A percentile compares a stretch with the other conserved stretches of the same genome.
Evolutionary conservation across 768 basidiomycete species (phyloP).

Genomic region (Boletus coccyginus): DNA sequence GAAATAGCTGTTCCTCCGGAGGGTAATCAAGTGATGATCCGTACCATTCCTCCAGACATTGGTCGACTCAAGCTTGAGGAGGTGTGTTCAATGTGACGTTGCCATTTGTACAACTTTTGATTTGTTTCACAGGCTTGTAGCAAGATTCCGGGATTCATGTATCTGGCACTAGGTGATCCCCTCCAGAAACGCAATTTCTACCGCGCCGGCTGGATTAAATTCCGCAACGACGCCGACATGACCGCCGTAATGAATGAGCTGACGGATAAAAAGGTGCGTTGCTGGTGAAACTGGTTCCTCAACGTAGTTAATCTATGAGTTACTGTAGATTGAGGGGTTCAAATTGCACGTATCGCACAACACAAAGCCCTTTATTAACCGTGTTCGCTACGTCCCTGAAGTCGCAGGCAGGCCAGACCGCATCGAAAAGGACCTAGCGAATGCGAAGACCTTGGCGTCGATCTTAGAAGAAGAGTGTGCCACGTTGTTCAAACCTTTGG

Average conservation of each 20-base stretch:
- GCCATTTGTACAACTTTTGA: constrained; percentile 2
- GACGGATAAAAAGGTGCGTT: constrained; percentile 76
- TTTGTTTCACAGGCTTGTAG: constrained; percentile 57
- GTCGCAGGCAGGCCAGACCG: constrained; percentile 78
- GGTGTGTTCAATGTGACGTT: constrained; percentile 41
- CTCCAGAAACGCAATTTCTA: constrained; percentile 91
- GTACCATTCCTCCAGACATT: constrained; percentile 92
- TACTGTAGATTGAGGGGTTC: constrained; percentile 84
- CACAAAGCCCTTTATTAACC: constrained; percentile 71
- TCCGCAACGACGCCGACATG: constrained; percentile 85
- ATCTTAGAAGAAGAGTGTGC: constrained; percentile 72
- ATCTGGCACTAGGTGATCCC: constrained; percentile 90
- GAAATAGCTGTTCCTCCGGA: constrained; percentile 70
- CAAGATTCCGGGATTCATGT: constrained; percentile 77
- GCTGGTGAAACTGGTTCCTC: background rate
- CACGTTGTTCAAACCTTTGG: constrained; percentile 42
- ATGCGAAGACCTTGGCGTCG: constrained; percentile 66
- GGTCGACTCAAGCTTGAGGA: constrained; percentile 88
- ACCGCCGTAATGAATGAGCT: constrained; percentile 64
- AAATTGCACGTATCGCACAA: constrained; percentile 88
- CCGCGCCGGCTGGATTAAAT: constrained; percentile 91
- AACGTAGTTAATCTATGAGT: constrained; percentile 5
- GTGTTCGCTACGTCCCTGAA: constrained; percentile 79
- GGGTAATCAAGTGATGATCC: constrained; percentile 91
- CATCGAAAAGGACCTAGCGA: constrained; percentile 76